Evolutionary conservation across 345 rosid genomes (phyloP).

Genomic region (Mangifera indica): DNA sequence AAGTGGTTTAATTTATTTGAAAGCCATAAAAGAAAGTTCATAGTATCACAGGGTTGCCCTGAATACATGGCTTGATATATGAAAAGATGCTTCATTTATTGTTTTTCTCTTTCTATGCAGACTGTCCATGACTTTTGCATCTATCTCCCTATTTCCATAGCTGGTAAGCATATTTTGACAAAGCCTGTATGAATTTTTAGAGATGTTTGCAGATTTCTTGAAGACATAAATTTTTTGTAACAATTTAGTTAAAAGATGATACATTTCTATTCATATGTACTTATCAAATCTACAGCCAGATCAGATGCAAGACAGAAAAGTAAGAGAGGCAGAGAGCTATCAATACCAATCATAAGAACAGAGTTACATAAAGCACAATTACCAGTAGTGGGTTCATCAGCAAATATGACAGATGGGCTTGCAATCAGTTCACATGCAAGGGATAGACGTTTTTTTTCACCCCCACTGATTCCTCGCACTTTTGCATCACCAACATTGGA

Average conservation of each 20-base stretch:
- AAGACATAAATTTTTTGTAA: background rate
- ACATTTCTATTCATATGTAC: background rate
- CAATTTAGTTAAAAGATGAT: background rate
- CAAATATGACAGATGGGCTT: slow-evolving; percentile 94
- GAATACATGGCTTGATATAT: no score
- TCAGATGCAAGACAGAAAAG: slow-evolving; percentile 11
- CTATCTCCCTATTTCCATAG: background rate
- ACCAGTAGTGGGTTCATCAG: slow-evolving; percentile 99
- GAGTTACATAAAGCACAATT: slow-evolving; percentile 20
- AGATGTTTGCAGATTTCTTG: background rate
- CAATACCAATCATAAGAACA: slow-evolving; percentile 13
- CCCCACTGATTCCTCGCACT: slow-evolving; percentile 97
- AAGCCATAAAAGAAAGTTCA: background rate
- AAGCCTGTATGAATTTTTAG: background rate
- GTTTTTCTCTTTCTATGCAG: background rate
- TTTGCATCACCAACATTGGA: slow-evolving; percentile 91
- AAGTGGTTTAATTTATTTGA: background rate
- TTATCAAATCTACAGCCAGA: slow-evolving; percentile 10
- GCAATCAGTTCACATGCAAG: slow-evolving; percentile 96
- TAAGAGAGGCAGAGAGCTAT: background rate
- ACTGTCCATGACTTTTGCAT: background rate
- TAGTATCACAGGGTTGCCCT: background rate
- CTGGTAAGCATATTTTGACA: no score
- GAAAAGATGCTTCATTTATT: no score
- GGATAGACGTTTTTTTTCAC: slow-evolving; percentile 89